phyloP scores from a whole-genome alignment of 1,284 basidiomycete genomes.

The Microbotryum scabiosae region DNA sequence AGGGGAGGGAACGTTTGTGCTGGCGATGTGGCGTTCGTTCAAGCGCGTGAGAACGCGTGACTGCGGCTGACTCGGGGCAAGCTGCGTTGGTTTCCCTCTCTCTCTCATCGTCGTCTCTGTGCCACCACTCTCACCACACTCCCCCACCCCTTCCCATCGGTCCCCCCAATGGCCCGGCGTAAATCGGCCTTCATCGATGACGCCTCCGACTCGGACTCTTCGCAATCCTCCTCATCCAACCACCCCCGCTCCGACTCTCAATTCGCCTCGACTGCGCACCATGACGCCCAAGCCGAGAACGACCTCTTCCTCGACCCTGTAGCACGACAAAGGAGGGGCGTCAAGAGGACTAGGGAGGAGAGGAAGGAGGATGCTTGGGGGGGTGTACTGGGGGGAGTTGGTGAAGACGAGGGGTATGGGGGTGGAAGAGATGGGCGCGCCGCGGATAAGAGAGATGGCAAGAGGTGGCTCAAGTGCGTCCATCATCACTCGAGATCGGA shows the following conservation, averaged over 20 bases:
- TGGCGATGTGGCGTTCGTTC: no score
- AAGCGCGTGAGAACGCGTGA: no score
- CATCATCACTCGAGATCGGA: not conserved
- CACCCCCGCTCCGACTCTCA: constrained; percentile 44
- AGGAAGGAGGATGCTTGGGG: constrained; percentile 72
- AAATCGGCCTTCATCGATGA: constrained; percentile 71
- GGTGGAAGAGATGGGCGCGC: constrained; percentile 29
- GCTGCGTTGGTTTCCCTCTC: not conserved
- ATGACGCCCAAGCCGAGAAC: constrained; percentile 64
- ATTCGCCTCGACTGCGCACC: constrained; percentile 44
- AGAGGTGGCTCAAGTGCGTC: constrained; percentile 44
- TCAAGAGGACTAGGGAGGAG: constrained; percentile 50
- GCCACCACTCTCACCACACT: not conserved
- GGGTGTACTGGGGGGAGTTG: constrained; percentile 52
- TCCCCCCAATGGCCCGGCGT: constrained; percentile 62
- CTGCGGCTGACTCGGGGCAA: no score
- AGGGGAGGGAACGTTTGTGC: no score
- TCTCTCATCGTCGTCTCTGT: not conserved
- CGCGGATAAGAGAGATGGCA: constrained; percentile 33
- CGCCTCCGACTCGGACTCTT: constrained; percentile 43
- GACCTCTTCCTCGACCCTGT: constrained; percentile 72
- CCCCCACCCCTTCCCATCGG: not conserved
- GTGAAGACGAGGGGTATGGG: constrained; percentile 28
- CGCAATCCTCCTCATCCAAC: constrained; percentile 42
- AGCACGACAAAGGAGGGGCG: constrained; percentile 45